phyloP scores from a whole-genome alignment of 257 asterid genomes.

The Solanum virginianum region DNA sequence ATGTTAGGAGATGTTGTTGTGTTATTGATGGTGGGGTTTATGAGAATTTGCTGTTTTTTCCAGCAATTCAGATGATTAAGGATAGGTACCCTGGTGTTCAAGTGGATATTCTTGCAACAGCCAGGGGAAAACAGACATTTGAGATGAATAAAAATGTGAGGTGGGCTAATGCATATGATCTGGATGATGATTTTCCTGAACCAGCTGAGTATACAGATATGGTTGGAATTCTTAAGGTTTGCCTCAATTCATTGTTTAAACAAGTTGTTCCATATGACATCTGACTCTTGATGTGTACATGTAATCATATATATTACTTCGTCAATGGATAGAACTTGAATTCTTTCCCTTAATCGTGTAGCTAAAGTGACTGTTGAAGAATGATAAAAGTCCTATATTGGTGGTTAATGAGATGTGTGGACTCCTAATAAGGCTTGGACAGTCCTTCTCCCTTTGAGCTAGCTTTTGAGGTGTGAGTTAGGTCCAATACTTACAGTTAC shows the following conservation, averaged over 20 bases:
- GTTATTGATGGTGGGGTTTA: conserved; percentile 75
- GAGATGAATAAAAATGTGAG: conserved; percentile 85
- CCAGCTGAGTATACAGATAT: conserved; percentile 66
- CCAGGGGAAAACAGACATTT: conserved; percentile 62
- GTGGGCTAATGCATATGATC: conserved; percentile 55
- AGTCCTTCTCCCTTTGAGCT: too few species aligned
- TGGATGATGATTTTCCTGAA: conserved; percentile 60
- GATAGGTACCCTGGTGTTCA: conserved; percentile 88
- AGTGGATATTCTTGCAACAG: conserved; percentile 46
- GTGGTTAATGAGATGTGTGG: too few species aligned
- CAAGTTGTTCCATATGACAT: neutral
- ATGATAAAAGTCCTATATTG: too few species aligned
- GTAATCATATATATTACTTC: neutral
- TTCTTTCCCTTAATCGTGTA: neutral
- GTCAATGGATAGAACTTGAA: neutral
- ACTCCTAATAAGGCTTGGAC: too few species aligned
- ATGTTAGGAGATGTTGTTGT: conserved; percentile 81
- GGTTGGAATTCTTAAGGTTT: conserved; percentile 69
- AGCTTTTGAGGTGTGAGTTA: too few species aligned
- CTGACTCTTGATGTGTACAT: neutral
- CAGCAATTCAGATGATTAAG: conserved; percentile 71
- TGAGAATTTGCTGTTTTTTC: conserved; percentile 66
- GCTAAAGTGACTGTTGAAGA: neutral
- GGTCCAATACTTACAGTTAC: neutral
- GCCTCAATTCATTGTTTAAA: neutral